phyloP scores from a whole-genome alignment of 768 basidiomycete genomes.

The Tubosaeta sp. region DNA sequence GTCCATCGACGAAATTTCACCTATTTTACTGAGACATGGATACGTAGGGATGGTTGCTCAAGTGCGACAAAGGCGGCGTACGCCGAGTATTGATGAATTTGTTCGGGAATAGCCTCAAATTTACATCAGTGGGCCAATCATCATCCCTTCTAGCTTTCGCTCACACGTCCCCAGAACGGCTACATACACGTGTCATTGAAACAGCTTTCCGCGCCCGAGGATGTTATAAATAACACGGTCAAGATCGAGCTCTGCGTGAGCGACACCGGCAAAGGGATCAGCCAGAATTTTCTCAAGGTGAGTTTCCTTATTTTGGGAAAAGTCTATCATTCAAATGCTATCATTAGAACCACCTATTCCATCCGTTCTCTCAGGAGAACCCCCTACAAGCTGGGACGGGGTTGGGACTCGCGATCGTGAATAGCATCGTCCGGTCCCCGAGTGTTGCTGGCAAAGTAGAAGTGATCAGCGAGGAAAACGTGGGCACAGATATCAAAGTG shows the following conservation, averaged over 20 bases:
- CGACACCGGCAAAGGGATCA: constrained; percentile 95
- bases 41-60: constrained; percentile 75
- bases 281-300: constrained; percentile 87
- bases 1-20: constrained; percentile 14
- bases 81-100: constrained; percentile 92
- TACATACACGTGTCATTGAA: constrained; percentile 83
- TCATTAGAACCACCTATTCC: constrained; percentile 83
- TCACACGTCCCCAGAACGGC: constrained; percentile 52
- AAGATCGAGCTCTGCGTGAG: constrained; percentile 80
- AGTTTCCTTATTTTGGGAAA: constrained; percentile 4
- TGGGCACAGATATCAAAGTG: constrained; percentile 89
- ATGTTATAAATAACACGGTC: constrained; percentile 53
- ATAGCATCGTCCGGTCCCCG: constrained; percentile 82
- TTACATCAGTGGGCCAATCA: constrained; percentile 61
- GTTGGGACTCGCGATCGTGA: constrained; percentile 91
- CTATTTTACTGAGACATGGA: constrained; percentile 4
- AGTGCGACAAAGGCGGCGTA: constrained; percentile 90
- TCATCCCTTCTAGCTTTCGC: not conserved
- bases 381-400: constrained; percentile 91
- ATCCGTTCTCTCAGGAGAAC: constrained; percentile 96
- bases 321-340: not conserved
- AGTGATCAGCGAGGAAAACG: constrained; percentile 86
- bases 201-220: constrained; percentile 56
- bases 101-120: constrained; percentile 91
- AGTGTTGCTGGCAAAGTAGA: constrained; percentile 89